These are phyloP conservation scores for Pleurotus platypus DNA, from an alignment of 768 basidiomycete species.

Conservation along the genomic window DNA sequence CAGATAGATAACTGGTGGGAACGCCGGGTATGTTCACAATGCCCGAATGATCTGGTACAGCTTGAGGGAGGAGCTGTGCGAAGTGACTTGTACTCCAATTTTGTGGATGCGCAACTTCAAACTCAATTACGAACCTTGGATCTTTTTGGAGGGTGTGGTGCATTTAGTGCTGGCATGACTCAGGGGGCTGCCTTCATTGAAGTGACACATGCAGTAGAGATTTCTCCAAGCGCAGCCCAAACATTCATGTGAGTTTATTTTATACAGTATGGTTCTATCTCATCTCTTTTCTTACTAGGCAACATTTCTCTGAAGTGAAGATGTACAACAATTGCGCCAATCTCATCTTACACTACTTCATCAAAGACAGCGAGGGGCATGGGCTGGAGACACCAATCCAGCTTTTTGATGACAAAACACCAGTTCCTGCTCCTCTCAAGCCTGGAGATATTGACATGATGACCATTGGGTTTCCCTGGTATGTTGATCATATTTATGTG, in stretches of 20 bases:
- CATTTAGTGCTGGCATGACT: conserved; percentile 59
- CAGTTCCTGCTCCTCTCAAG: conserved; percentile 42
- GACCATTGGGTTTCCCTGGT: conserved; percentile 81
- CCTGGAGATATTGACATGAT: conserved; percentile 59
- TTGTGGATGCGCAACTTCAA: conserved; percentile 17
- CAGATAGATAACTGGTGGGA: conserved; percentile 13
- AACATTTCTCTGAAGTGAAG: conserved; percentile 46
- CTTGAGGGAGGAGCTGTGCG: conserved; percentile 25
- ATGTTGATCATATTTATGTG: too few relatives aligned
- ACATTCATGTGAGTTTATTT: conserved; percentile 51
- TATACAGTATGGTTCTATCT: background rate
- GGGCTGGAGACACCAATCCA: conserved; percentile 34
- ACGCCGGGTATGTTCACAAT: conserved; percentile 43
- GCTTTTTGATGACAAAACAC: conserved; percentile 28
- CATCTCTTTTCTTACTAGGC: conserved; percentile 24
- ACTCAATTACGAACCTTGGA: conserved; percentile 34
- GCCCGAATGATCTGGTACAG: conserved; percentile 25
- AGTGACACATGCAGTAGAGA: conserved; percentile 66
- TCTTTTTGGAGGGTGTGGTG: conserved; percentile 53
- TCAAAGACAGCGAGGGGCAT: conserved; percentile 46
- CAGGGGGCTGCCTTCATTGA: conserved; percentile 49
- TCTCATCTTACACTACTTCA: conserved; percentile 49
- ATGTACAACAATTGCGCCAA: conserved; percentile 77
- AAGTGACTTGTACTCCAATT: conserved; percentile 30
- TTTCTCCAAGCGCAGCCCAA: conserved; percentile 68